These are phyloP conservation scores for Gomphus bonarii DNA, from an alignment of 1,284 basidiomycete species.

Conservation along the genomic window DNA sequence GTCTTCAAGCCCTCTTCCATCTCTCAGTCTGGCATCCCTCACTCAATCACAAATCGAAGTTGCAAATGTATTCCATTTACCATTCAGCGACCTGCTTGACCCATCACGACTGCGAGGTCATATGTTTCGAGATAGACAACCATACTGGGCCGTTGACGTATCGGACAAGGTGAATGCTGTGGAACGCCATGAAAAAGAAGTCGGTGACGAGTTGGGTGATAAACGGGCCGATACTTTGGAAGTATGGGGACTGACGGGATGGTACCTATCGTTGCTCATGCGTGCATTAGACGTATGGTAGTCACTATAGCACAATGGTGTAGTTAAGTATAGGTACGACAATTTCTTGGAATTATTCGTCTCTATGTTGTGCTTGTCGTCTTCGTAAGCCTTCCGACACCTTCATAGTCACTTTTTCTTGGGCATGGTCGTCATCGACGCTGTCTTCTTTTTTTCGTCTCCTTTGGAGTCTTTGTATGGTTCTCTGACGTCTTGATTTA, in stretches of 20 bases:
- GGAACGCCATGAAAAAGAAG: conserved; percentile 17
- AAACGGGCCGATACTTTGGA: conserved; percentile 38
- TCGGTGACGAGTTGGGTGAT: conserved; percentile 32
- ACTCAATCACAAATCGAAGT: conserved; percentile 52
- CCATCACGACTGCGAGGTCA: conserved; percentile 37
- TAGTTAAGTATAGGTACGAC: neutral
- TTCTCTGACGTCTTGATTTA: conserved; percentile 25
- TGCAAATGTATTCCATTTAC: conserved; percentile 58
- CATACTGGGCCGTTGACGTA: conserved; percentile 62
- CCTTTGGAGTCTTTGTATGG: neutral
- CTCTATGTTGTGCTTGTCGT: neutral
- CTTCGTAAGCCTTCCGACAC: neutral
- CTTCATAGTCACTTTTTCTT: neutral
- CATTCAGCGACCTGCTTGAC: conserved; percentile 40
- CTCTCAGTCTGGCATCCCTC: conserved; percentile 28
- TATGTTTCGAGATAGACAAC: conserved; percentile 43
- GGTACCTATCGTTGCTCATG: conserved; percentile 62
- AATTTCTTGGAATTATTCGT: neutral
- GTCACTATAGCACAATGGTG: neutral
- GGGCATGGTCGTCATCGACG: neutral
- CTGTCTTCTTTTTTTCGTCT: neutral
- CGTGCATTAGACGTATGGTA: conserved; percentile 32
- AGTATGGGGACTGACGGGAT: conserved; percentile 75
- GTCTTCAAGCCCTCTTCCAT: conserved; percentile 47
- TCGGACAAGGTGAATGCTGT: conserved; percentile 41